Evolutionary conservation across 2,329 filamentous ascomycete genomes (phyloP), one percentile per base, ranked within the genome.

Genomic region (Penicillium sp.): DNA sequence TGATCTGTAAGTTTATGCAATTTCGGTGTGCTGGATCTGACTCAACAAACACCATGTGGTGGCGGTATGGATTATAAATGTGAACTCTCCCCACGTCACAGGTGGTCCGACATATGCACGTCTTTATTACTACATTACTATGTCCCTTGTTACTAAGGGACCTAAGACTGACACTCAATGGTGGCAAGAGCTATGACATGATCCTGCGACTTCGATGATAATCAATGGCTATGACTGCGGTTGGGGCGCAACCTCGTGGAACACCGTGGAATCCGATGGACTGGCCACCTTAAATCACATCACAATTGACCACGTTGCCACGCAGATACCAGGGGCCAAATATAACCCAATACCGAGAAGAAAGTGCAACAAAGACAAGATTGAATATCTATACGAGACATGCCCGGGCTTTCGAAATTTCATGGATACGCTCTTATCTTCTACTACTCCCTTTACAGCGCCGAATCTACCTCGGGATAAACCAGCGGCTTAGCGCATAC

Each of bases 181-280:
- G 22, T 27, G 43, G 43, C 43, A 46, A 46, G 13, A 29, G 19
- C 9, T 41, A 22, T 41, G n/a, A 22, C 19, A 41, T 22, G 39
- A 22, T 9, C 19, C 6, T 6, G 19, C 13, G 7, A 13, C 24
- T n/a, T 29, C 45, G 31, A 31, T 19, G n/a, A 21, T 19, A 47
- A 24, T 19, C n/a, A 1, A 19, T 49, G 31, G 47, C 31, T 5
- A 47, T 14, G n/a, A 6, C 27, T 11, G 19, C 24, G 27, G 44
- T 27, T 29, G 44, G 44, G 47, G 27, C 21, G 29, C 27, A 33
- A 26, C 33, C 14, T 6, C 14, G 24, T 51, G 41, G 55, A 57
- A 57, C 33, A 13, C 11, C 41, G 37, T 54, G 51, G 55, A 57
- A 57, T 16, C 47, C 14, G 11, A 49, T 26, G 9, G 47, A 49